A percentile compares a stretch with the other conserved stretches of the same genome.
Evolutionary conservation across 176 grass and related monocot genomes (phyloP).

Genomic region (Lolium perenne): DNA sequence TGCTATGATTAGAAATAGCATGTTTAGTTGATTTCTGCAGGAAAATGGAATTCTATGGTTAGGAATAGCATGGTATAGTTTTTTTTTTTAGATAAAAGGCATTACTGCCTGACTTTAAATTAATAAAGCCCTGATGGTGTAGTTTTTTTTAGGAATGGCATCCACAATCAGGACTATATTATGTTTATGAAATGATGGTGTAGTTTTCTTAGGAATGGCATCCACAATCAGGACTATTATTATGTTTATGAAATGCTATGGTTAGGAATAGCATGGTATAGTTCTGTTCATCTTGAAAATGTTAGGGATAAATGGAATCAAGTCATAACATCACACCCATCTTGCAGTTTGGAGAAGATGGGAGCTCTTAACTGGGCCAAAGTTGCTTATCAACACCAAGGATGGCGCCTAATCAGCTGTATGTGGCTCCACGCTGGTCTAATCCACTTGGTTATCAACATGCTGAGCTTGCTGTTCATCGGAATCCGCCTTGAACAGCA

Average conservation of each 20-base stretch:
- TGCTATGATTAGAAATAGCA: too few species aligned
- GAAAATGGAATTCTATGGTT: too few species aligned
- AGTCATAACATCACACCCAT: conserved; percentile 14
- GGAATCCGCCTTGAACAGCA: conserved; percentile 94
- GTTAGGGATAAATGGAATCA: conserved; percentile 10
- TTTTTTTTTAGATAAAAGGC: neutral
- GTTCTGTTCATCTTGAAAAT: conserved; percentile 19
- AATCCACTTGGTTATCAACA: conserved; percentile 85
- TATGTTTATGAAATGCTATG: conserved; percentile 4
- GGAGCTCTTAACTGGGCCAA: conserved; percentile 92
- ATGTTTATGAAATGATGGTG: too few species aligned
- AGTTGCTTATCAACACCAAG: conserved; percentile 79
- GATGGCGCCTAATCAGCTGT: conserved; percentile 83
- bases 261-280: neutral
- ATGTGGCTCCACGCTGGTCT: conserved; percentile 89
- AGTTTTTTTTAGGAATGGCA: too few species aligned
- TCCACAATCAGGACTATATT: too few species aligned
- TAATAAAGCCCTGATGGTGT: too few species aligned
- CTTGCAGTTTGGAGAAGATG: conserved; percentile 81
- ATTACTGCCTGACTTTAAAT: too few species aligned
- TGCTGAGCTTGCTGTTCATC: conserved; percentile 91
- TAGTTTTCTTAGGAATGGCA: neutral
- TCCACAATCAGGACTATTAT: neutral
- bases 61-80: neutral
- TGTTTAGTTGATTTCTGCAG: too few species aligned